Base-by-base conservation (phyloP, 1,284 basidiomycete genomes). In the Clitocybe nebularis region DNA sequence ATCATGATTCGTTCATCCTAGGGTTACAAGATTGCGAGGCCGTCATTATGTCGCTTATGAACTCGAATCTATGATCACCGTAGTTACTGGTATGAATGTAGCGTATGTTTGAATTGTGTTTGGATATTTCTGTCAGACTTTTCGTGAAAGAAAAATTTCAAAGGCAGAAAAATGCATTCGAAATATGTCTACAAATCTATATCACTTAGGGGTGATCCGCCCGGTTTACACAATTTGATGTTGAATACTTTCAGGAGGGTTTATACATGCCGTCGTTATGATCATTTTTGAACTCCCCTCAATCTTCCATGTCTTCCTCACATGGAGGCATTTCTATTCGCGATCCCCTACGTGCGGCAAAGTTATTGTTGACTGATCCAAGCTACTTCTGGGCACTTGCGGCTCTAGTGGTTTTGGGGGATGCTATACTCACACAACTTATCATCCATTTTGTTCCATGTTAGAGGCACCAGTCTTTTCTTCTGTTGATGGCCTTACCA, bases 391-490 rank as follows among this genome's bases (percentile, higher is more conserved):
- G 79, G 75, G 56, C 62, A 22, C 63, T 91, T 22, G 81, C 83
- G 4, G 50, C 62, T 7, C 61, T 89, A 7, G 73, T 90, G 11
- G 60, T 91, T 14, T 29, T 85, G 7, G 85, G 78, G 38, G 91
- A 96, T 74, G 74, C 76, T 2, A 39, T 81, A 25, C 73, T 95
- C 29, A 90, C 87, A 5, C 70, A 81, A 30, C 71, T 90, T 53
- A 84, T 95, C 53, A 83, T 94, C 53, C 75, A 68, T 35, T 84
- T 83, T 58, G 72, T 95, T 41, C 74, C 84, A 49, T 96, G 92
- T 94, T 53, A 68, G 86, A 21, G 19, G 17, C 28, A 16, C 30
- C 11, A 5, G 69, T 34, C 40, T 41, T 39, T 36, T 41, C 36
- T 46, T 11, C 36, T 23, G 30, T 19, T 13, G 4, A 16, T 25